Evolutionary conservation across 805 yeast species (phyloP), one percentile per base, ranked within the genome.

Genomic region (Yarrowia porcina): DNA sequence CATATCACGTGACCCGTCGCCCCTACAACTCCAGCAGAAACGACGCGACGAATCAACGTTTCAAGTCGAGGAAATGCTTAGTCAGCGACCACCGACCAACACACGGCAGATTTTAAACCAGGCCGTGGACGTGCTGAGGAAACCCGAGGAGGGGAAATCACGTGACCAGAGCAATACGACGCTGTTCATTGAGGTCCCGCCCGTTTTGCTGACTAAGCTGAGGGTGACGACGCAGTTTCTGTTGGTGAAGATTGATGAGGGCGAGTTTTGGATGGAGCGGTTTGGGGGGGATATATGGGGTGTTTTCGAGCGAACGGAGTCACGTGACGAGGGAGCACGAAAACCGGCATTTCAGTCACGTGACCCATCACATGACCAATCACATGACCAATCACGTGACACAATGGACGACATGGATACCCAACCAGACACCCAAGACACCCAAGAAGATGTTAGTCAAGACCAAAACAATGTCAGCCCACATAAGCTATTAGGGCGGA

Each of bases 211-310:
- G 13, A 49, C 8, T n/a, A 21, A 33, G 57, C 57, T 49, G 57
- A 23, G 33, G 5, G 11, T 49, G 7, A 11, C 57, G 41, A 33
- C 41, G 32, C 41, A 32, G 41, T 49, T 49, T 33, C 13, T 49
- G 32, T 10, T 23, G 28, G 57, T 49, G n/a, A 21, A 11, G n/a
- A 33, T 49, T 23, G 57, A 49, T 32, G 41, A 33, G 2, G 57
- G 6, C n/a, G 57, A 35, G 9, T 35, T 13, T n/a, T 49, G 57
- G 57, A 33, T 49, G 57, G 57, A 49, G 57, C 57, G 41, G 32
- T 49, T 49, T 49, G 57, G 57, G 1, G 57, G 57, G 2, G 57
- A 33, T 1, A 49, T 49, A 23, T 49, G 57, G 57, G 57, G 57
- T 1, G 41, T 49, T 21, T 49, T 49, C n/a, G 21, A 25, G 5